Evolutionary conservation across 2,329 filamentous ascomycete genomes (phyloP), one percentile per base, ranked within the genome.

Genomic region (Paecilomyces sp.): DNA sequence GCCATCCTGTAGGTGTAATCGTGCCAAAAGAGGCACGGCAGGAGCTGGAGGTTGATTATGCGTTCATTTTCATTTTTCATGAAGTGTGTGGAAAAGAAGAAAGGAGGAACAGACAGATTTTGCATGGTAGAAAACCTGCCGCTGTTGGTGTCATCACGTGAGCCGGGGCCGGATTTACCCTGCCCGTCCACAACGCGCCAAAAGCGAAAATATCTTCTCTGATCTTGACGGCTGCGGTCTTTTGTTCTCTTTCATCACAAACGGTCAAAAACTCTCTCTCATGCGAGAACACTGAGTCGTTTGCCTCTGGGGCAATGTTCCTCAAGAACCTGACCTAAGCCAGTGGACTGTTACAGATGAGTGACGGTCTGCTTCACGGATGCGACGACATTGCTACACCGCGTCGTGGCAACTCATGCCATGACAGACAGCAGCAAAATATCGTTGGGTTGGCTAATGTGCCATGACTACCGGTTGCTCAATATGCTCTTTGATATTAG

Each of bases 11-110:
- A 65, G 67, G 58, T 58, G 57, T 60, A 22, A 31, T n/a, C 41
- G 25, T 30, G 18, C 34, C 55, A 56, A 52, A 59, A 57, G 51
- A 63, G 28, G 51, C 24, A 28, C 51, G 57, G 33, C 30, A 72
- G 70, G 71, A 69, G 72, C 68, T 77, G 76, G 74, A 77, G 76
- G 76, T 78, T 78, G 76, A 78, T 78, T 78, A 78, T 77, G 76
- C 76, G 76, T 78, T 75, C 76, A 68, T 71, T 66, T 68, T 67
- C 50, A 54, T 60, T 62, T 57, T 66, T 72, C 41, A 68, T 68
- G 64, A 74, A 73, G 74, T 77, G 75, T 76, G 67, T 75, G 62
- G 66, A 59, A 67, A 61, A 61, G 55, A 60, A 66, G 65, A 70
- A 66, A 67, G 57, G 60, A 61, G 59, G 57, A 33, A 24, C 56